Percentiles rank a stretch among this genome's conserved stretches.
These are phyloP conservation scores for Raddia distichophylla DNA, from an alignment of 176 grass and related monocot genomes.

Conservation along the genomic window DNA sequence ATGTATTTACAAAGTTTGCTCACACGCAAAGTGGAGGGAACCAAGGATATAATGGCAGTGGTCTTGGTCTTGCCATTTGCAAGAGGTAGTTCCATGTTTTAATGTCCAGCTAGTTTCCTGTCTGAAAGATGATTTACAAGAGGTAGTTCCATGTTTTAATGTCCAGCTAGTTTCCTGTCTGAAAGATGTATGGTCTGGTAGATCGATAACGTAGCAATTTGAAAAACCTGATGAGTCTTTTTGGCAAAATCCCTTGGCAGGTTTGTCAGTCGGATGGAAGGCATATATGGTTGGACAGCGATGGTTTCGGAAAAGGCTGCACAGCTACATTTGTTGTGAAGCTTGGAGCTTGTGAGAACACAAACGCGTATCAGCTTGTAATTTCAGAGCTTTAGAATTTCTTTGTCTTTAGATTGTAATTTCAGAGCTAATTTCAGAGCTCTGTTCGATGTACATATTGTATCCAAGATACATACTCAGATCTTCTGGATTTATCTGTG, in stretches of 20 bases:
- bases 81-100: not conserved
- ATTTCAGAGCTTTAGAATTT: no score
- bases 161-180: not conserved
- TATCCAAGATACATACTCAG: no score
- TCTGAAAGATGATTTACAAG: slow-evolving; percentile 2
- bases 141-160: slow-evolving; percentile 29
- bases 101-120: not conserved
- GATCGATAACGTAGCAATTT: not conserved
- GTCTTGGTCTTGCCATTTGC: slow-evolving; percentile 63
- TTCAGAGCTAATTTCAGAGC: no score
- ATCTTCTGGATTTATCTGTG: no score
- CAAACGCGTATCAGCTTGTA: slow-evolving; percentile 33
- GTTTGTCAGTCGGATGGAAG: slow-evolving; percentile 67
- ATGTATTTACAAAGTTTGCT: slow-evolving; percentile 93
- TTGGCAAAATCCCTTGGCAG: slow-evolving; percentile 30
- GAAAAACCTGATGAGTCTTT: not conserved
- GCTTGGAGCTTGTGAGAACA: slow-evolving; percentile 48
- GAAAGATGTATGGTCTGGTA: not conserved
- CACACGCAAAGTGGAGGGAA: slow-evolving; percentile 63
- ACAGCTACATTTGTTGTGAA: slow-evolving; percentile 62
- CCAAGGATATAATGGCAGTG: slow-evolving; percentile 65
- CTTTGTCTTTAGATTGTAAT: no score
- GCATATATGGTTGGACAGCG: slow-evolving; percentile 78
- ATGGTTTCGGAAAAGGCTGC: slow-evolving; percentile 63
- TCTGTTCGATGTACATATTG: no score